Base-by-base conservation (phyloP, 2,329 filamentous ascomycete species). In the Metarhizium anisopliae region DNA sequence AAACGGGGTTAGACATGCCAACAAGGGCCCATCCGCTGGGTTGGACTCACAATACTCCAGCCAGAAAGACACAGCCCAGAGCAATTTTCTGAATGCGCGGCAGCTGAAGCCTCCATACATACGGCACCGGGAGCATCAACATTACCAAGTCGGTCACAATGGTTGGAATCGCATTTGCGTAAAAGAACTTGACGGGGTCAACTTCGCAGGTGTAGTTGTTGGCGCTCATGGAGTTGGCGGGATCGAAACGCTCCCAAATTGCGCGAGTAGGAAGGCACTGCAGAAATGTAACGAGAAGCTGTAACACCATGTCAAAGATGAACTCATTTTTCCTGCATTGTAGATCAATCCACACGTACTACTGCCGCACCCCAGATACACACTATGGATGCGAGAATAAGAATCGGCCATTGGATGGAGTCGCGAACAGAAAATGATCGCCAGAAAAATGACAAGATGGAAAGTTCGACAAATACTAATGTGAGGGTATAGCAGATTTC, bases 81-180 rank as follows among this genome's bases (percentile, higher is more conserved):
- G 66, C 67, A 7, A 70, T 58, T 57, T 73, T 76, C 36, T 72
- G 68, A 2, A 60, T 61, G 5, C 56, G 60, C 6, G 68, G 69
- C 49, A 78, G 67, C 55, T 77, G 71, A 14, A 77, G 67, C 47
- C 67, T 63, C 61, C 72, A 73, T 2, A 79, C 68, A n/a, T 72
- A 71, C 8, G 69, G 68, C 49, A 79, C 67, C 20, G 77, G 76
- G 42, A 79, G 64, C 18, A 70, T 55, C 25, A 78, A 63, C 40
- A 79, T 72, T 47, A 74, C 61, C 7, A 77, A 53, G 53, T 79
- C 75, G n/a, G 72, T 73, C 10, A 69, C 56, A 47, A 78, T 74
- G 56, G 74, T 77, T 59, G 74, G 72, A 2, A 70, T 68, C 2
- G 71, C 75, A 59, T 78, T 78, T 50, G 74, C 70, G 56, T 75